Evolutionary conservation across 2,329 filamentous ascomycete genomes (phyloP).

Genomic region (Teratosphaeria viscida): DNA sequence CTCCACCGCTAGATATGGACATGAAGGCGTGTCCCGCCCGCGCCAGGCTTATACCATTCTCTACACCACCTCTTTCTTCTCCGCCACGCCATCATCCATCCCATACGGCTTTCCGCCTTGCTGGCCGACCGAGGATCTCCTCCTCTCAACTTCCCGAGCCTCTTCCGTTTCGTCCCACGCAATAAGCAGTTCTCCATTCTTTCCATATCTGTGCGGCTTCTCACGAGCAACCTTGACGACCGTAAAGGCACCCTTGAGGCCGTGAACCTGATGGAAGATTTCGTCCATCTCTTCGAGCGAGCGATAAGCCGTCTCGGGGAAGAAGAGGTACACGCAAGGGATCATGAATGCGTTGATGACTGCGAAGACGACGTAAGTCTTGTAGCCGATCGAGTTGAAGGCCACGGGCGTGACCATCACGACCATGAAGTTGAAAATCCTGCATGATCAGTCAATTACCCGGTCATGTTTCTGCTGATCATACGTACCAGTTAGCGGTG

Average conservation of each 20-base stretch:
- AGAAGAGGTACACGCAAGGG: constrained; percentile 40
- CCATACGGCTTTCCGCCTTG: neutral
- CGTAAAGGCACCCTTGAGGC: constrained; percentile 44
- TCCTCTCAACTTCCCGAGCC: neutral
- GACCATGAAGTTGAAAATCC: constrained; percentile 8
- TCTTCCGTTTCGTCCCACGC: constrained; percentile 35
- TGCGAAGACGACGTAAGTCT: constrained; percentile 55
- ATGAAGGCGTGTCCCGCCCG: too few relatives aligned
- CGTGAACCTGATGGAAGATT: constrained; percentile 11
- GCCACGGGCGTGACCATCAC: constrained; percentile 39
- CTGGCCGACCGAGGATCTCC: neutral
- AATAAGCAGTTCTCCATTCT: constrained; percentile 47
- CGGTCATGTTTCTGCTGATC: constrained; percentile 21
- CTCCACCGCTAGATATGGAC: too few relatives aligned
- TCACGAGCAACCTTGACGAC: constrained; percentile 42
- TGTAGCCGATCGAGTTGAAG: constrained; percentile 45
- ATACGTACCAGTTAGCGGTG: constrained; percentile 42
- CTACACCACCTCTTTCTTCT: neutral
- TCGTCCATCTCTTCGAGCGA: constrained; percentile 57
- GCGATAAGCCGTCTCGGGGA: constrained; percentile 53
- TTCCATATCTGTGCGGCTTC: constrained; percentile 47
- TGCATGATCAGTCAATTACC: constrained; percentile 42
- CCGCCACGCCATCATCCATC: neutral
- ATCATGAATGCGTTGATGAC: constrained; percentile 52
- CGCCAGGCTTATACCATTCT: too few relatives aligned